Evolutionary conservation across 352 stramenopile genomes (phyloP).

Genomic region (Peronospora destructor): DNA sequence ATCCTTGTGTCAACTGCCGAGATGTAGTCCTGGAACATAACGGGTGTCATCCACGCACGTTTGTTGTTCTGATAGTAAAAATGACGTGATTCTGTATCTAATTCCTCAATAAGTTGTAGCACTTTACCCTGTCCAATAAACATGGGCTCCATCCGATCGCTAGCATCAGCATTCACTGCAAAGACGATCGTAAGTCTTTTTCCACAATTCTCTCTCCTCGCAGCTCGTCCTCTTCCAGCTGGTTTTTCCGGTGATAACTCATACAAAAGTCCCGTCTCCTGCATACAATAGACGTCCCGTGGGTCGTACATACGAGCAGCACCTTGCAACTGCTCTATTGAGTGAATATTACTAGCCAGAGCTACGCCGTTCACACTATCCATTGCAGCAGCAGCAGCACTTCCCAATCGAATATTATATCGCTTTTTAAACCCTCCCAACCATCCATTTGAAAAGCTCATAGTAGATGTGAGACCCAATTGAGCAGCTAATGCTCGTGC

Average conservation of each 20-base stretch:
- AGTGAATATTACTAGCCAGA: slow-evolving; percentile 10
- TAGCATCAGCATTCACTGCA: slow-evolving; percentile 43
- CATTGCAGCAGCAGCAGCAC: slow-evolving; percentile 15
- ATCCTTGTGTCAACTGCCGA: slow-evolving; percentile 41
- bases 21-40: slow-evolving; percentile 56
- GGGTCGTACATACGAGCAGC: slow-evolving; percentile 35
- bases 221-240: slow-evolving; percentile 19
- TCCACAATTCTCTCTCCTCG: slow-evolving; percentile 20
- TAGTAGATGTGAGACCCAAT: slow-evolving; percentile 38
- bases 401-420: slow-evolving; percentile 47
- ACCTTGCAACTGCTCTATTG: slow-evolving; percentile 34
- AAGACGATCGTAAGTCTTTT: slow-evolving; percentile 35
- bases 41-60: slow-evolving; percentile 47
- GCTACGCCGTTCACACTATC: slow-evolving; percentile 14
- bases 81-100: slow-evolving; percentile 20
- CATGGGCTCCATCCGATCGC: slow-evolving; percentile 48
- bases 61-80: slow-evolving; percentile 54
- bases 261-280: slow-evolving; percentile 47
- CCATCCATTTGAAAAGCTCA: slow-evolving; percentile 63
- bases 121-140: slow-evolving; percentile 38
- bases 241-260: slow-evolving; percentile 46
- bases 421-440: slow-evolving; percentile 58
- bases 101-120: slow-evolving; percentile 9
- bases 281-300: slow-evolving; percentile 50
- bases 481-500: slow-evolving; percentile 33